These are phyloP conservation scores for Albatrellus ellisii DNA, from an alignment of 768 basidiomycete genomes.

Conservation along the genomic window DNA sequence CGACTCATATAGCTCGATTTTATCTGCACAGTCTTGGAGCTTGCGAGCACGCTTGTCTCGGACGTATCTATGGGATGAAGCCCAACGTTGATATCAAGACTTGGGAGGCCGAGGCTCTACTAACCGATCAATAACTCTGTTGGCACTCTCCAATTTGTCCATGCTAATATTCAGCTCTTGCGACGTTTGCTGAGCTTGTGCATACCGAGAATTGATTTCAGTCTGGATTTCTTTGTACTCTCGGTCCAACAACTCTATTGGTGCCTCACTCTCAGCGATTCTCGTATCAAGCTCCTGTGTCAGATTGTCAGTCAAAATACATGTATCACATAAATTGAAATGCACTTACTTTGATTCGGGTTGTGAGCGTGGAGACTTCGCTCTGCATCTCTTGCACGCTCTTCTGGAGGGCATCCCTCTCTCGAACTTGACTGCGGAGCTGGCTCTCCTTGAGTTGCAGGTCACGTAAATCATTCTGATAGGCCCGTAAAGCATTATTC, in stretches of 20 bases:
- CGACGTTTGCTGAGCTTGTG: slow-evolving; percentile 36
- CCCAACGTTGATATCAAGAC: background rate
- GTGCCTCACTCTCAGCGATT: slow-evolving; percentile 46
- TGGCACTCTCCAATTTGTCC: slow-evolving; percentile 48
- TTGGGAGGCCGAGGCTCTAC: slow-evolving; percentile 9
- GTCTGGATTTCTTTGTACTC: slow-evolving; percentile 36
- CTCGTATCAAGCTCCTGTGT: slow-evolving; percentile 48
- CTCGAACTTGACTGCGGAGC: slow-evolving; percentile 41
- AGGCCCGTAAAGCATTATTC: slow-evolving; percentile 32
- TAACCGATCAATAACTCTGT: slow-evolving; percentile 55
- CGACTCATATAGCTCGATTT: slow-evolving; percentile 34
- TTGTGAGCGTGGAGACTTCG: slow-evolving; percentile 33
- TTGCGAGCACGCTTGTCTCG: slow-evolving; percentile 49
- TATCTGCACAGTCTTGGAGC: slow-evolving; percentile 43
- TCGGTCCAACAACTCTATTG: slow-evolving; percentile 49
- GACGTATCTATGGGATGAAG: slow-evolving; percentile 43
- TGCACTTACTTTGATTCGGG: slow-evolving; percentile 35
- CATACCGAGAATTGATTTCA: slow-evolving; percentile 34
- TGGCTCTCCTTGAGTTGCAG: slow-evolving; percentile 51
- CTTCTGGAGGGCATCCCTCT: slow-evolving; percentile 42
- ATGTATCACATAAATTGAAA: background rate
- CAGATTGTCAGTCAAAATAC: background rate
- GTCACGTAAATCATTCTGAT: slow-evolving; percentile 47
- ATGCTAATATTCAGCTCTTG: slow-evolving; percentile 56
- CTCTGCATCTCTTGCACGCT: slow-evolving; percentile 43